phyloP scores from a whole-genome alignment of 768 basidiomycete genomes.

The Panellus pusillus region DNA sequence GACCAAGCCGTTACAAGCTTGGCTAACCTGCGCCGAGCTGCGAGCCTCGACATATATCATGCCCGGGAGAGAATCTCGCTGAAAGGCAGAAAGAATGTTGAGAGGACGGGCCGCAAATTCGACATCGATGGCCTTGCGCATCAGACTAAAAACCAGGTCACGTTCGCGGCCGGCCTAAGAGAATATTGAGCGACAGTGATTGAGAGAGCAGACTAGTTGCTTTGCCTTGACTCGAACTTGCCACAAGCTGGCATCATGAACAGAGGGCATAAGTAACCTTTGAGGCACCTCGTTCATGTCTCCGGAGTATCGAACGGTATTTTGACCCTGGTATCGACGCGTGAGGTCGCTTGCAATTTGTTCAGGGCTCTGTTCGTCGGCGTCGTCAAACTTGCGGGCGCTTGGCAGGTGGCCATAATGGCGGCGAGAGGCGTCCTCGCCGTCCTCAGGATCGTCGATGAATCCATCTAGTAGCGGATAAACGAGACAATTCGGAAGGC shows the following conservation, averaged over 20 bases:
- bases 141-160: conserved; percentile 90
- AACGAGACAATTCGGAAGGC: not conserved
- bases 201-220: not conserved
- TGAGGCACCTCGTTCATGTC: conserved; percentile 95
- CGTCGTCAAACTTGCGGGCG: conserved; percentile 60
- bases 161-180: conserved; percentile 85
- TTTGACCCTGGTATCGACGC: conserved; percentile 70
- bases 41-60: conserved; percentile 97
- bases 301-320: conserved; percentile 76
- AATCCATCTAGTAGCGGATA: conserved; percentile 54
- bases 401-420: conserved; percentile 70
- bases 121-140: conserved; percentile 87
- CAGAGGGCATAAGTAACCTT: conserved; percentile 91
- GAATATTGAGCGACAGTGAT: not conserved
- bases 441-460: conserved; percentile 68
- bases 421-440: conserved; percentile 58
- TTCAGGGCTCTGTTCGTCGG: conserved; percentile 77
- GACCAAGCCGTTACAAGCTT: conserved; percentile 87
- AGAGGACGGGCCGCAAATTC: conserved; percentile 79
- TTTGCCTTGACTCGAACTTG: conserved; percentile 89
- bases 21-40: conserved; percentile 79
- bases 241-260: conserved; percentile 95
- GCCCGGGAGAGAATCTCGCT: conserved; percentile 91
- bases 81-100: conserved; percentile 90
- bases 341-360: conserved; percentile 81